Conservation (phyloP, 108 stramenopile genomes). For the Discostella pseudostelligera region DNA sequence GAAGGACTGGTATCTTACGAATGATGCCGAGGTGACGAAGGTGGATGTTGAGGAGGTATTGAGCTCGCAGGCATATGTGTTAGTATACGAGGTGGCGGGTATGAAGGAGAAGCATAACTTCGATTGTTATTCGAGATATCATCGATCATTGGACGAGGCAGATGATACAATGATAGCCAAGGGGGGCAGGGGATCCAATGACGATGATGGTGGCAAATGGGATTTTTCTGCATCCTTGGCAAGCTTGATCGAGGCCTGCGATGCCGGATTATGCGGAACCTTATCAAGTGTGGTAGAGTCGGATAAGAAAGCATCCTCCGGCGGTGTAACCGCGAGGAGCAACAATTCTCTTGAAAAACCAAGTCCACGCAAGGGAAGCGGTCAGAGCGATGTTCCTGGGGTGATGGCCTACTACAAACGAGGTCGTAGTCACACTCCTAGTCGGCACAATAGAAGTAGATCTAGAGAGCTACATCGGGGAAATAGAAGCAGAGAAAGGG, state of each 20-base stretch:
- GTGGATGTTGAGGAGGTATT: slow-evolving; percentile 71
- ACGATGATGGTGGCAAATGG: slow-evolving; percentile 17
- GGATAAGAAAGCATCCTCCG: neutral
- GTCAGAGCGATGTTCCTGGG: slow-evolving; percentile 15
- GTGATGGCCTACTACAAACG: slow-evolving; percentile 39
- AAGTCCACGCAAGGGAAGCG: too few relatives aligned
- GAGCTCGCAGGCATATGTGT: slow-evolving; percentile 79
- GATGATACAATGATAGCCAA: too few relatives aligned
- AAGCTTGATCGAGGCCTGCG: slow-evolving; percentile 35
- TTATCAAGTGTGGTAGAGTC: slow-evolving; percentile 12
- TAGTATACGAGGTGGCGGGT: slow-evolving; percentile 59
- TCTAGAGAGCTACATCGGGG: slow-evolving; percentile 11
- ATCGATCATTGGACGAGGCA: slow-evolving; percentile 27
- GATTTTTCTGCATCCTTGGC: slow-evolving; percentile 34
- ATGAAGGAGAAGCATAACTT: slow-evolving; percentile 51
- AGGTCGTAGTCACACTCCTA: slow-evolving; percentile 43
- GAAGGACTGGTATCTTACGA: slow-evolving; percentile 75
- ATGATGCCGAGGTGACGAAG: slow-evolving; percentile 65
- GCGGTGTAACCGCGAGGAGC: too few relatives aligned
- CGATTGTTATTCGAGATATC: slow-evolving; percentile 49
- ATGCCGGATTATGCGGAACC: slow-evolving; percentile 36
- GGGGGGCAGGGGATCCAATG: neutral
- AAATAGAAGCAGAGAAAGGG: slow-evolving; percentile 2
- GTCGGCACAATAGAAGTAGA: slow-evolving; percentile 19
- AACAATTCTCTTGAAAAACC: too few relatives aligned